Conservation (phyloP, 2,329 filamentous ascomycete species). For the Hypoxylon sp. region DNA sequence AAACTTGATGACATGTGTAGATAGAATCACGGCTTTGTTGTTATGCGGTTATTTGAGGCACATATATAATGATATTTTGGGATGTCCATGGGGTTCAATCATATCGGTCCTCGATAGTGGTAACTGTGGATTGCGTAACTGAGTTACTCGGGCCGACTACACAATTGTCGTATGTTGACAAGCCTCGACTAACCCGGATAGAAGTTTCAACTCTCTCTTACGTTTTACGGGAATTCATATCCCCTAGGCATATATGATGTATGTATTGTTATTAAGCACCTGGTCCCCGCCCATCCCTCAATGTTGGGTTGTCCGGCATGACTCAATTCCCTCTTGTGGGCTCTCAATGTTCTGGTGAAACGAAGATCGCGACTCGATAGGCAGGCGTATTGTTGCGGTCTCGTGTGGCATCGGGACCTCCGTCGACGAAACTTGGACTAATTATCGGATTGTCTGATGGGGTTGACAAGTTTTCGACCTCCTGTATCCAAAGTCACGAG, state of each 20-base stretch:
- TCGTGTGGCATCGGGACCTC: not conserved
- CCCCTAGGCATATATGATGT: not conserved
- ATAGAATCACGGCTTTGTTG: not conserved
- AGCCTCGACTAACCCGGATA: too few relatives aligned
- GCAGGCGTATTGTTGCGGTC: not conserved
- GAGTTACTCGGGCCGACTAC: not conserved
- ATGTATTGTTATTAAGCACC: not conserved
- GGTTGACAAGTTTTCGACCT: not conserved
- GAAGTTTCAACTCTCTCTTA: not conserved
- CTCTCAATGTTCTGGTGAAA: not conserved
- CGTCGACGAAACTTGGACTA: not conserved
- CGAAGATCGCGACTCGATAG: not conserved
- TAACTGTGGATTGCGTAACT: not conserved
- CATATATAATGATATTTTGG: slow-evolving; percentile 4
- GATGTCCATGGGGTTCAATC: not conserved
- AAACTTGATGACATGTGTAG: not conserved
- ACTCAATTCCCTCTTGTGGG: not conserved
- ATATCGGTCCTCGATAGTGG: not conserved
- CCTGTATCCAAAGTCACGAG: slow-evolving; percentile 1
- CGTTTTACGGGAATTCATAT: not conserved
- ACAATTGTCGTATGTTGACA: not conserved
- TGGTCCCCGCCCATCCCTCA: not conserved
- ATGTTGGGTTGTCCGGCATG: not conserved
- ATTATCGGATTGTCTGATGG: not conserved
- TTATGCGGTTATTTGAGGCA: not conserved